Evolutionary conservation across 805 yeast species (phyloP), one percentile per base, ranked within the genome.

Genomic region (Yarrowia osloensis): DNA sequence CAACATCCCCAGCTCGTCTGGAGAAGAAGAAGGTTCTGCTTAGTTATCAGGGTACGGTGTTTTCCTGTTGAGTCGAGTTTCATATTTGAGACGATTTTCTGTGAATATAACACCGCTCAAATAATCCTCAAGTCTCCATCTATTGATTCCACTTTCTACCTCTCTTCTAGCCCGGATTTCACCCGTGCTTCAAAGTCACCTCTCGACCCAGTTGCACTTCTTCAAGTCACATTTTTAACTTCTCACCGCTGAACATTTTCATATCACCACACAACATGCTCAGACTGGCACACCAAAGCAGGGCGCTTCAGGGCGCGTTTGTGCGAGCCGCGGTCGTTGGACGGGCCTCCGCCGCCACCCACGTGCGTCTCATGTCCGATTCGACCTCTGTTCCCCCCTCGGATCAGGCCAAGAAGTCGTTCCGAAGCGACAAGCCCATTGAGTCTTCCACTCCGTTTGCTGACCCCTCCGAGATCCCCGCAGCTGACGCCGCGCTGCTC

Each of bases 221-320:
- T 39, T 35, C 40, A 35, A 19, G 15, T 13, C 12, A 15, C 19
- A 11, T 44, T 28, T 47, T 26, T 28, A 29, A 29, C 15, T 46
- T 13, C n/a, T 57, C 63, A 12, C 24, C 37, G 4, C 22, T 39
- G 42, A 39, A 39, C 42, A 40, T 54, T 52, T 52, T 52, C 61
- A 17, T 22, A 22, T 15, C 33, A 54, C 12, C 61, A 50, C 31
- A 44, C 61, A 57, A n/a, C 44, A 57, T 57, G 63, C 63, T 57
- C 49, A 9, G 63, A 57, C 63, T 57, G 63, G 63, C 49, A 19
- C 49, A 39, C 49, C 29, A 35, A 54, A 37, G 39, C 61, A 52
- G 62, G 62, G 62, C 35, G 19, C 44, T 54, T 24, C 47, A 9
- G 47, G 22, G 52, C 33, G 35, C 26, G 12, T 13, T 47, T 17